A percentile compares a stretch with the other conserved stretches of the same genome.
Evolutionary conservation across 2,329 filamentous ascomycete genomes (phyloP).

Genomic region (Pseudogymnoascus pannorum): DNA sequence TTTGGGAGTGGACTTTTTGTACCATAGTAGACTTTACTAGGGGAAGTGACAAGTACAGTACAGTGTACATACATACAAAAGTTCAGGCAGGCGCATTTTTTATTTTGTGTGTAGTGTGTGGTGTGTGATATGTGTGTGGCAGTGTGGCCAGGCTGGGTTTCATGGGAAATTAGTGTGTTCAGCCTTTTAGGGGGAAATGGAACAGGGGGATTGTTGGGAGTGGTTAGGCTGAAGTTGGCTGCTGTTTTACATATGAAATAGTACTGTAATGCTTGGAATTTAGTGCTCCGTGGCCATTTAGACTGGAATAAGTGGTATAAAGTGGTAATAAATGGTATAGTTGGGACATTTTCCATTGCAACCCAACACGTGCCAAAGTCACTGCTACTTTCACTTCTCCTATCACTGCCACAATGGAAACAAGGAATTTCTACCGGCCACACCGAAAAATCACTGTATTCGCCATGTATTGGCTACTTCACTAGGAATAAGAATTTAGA

Average conservation of each 20-base stretch:
- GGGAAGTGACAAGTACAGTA: not conserved
- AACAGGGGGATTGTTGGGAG: no score
- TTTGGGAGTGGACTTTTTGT: not conserved
- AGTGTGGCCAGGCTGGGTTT: not conserved
- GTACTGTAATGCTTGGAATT: no score
- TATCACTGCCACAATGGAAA: not conserved
- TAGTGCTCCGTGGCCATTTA: not conserved
- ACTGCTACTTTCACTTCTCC: not conserved
- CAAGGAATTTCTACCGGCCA: not conserved
- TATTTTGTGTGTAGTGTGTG: no score
- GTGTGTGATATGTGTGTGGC: not conserved
- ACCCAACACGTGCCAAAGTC: not conserved
- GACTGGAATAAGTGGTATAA: not conserved
- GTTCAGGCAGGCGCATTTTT: not conserved
- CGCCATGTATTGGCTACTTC: not conserved
- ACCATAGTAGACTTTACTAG: no score
- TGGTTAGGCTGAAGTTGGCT: not conserved
- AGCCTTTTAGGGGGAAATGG: no score
- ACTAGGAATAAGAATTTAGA: not conserved
- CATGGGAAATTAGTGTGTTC: conserved; percentile 2
- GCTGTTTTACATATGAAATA: no score
- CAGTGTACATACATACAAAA: no score
- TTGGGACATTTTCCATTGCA: not conserved
- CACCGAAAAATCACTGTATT: not conserved
- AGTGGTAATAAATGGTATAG: no score